Conservation (phyloP, 768 basidiomycete species). For the Termitomyces sp. region DNA sequence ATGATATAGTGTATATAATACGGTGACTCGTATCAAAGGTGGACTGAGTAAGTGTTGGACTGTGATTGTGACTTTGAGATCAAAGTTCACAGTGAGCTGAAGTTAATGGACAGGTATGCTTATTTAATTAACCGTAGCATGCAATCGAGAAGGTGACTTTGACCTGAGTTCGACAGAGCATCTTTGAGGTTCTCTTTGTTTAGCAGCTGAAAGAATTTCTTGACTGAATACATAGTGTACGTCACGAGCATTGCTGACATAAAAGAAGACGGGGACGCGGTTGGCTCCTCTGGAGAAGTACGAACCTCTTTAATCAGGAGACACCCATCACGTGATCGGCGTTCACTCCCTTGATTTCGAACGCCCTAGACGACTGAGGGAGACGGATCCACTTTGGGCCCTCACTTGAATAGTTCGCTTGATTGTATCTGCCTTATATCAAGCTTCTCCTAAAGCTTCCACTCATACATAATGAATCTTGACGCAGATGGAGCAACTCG, state of each 20-base stretch:
- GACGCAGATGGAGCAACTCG: slow-evolving; percentile 28
- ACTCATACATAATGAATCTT: slow-evolving; percentile 23
- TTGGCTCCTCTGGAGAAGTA: no score
- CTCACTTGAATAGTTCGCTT: not conserved
- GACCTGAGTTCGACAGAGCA: no score
- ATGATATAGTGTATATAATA: not conserved
- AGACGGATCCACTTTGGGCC: slow-evolving; percentile 15
- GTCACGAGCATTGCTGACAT: not conserved
- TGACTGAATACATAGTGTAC: not conserved
- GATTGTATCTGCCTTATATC: not conserved
- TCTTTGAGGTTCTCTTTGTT: no score
- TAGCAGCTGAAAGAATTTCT: no score
- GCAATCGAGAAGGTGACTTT: no score
- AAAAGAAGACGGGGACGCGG: no score
- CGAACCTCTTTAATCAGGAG: not conserved
- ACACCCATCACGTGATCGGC: not conserved
- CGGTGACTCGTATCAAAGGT: not conserved
- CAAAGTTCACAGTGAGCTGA: no score
- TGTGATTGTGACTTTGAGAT: not conserved
- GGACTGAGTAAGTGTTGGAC: not conserved
- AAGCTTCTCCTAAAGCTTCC: not conserved
- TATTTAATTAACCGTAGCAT: no score
- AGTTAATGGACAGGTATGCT: no score
- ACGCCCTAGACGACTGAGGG: not conserved
- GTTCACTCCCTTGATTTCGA: not conserved